A percentile compares a stretch with the other conserved stretches of the same genome.
Conservation (phyloP, 2,329 filamentous ascomycete species). For the Xylariales sp. region DNA sequence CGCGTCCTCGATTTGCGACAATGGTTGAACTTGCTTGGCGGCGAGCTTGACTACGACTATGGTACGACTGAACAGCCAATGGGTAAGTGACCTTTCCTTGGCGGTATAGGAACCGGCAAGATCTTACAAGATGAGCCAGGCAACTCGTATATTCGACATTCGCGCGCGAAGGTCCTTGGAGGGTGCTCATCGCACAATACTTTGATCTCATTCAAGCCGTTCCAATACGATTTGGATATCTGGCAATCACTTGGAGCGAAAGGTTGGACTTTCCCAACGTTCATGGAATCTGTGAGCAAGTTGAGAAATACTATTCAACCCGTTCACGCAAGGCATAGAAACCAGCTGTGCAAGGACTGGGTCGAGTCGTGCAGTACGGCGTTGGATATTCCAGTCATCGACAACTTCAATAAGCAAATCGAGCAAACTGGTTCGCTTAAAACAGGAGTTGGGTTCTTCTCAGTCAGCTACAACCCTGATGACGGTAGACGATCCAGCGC, state of each 20-base stretch:
- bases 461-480: slow-evolving; percentile 90
- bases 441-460: slow-evolving; percentile 88
- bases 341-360: slow-evolving; percentile 94
- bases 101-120: slow-evolving; percentile 11
- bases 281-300: slow-evolving; percentile 84
- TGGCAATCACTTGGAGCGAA: slow-evolving; percentile 86
- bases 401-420: slow-evolving; percentile 90
- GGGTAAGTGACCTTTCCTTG: slow-evolving; percentile 56
- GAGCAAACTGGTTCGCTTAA: slow-evolving; percentile 76
- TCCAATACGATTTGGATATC: slow-evolving; percentile 86
- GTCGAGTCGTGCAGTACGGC: slow-evolving; percentile 82
- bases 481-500: slow-evolving; percentile 86
- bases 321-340: slow-evolving; percentile 85
- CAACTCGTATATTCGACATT: slow-evolving; percentile 92
- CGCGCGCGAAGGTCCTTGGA: slow-evolving; percentile 89
- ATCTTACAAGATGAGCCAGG: slow-evolving; percentile 60
- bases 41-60: slow-evolving; percentile 92
- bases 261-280: slow-evolving; percentile 88
- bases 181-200: slow-evolving; percentile 96
- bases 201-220: slow-evolving; percentile 90
- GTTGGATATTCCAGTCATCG: slow-evolving; percentile 81
- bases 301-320: slow-evolving; percentile 91
- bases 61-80: slow-evolving; percentile 89
- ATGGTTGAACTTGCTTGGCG: slow-evolving; percentile 86
- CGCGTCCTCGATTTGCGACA: slow-evolving; percentile 87